phyloP scores from a whole-genome alignment of 1,284 basidiomycete genomes.

The Malassezia equina region DNA sequence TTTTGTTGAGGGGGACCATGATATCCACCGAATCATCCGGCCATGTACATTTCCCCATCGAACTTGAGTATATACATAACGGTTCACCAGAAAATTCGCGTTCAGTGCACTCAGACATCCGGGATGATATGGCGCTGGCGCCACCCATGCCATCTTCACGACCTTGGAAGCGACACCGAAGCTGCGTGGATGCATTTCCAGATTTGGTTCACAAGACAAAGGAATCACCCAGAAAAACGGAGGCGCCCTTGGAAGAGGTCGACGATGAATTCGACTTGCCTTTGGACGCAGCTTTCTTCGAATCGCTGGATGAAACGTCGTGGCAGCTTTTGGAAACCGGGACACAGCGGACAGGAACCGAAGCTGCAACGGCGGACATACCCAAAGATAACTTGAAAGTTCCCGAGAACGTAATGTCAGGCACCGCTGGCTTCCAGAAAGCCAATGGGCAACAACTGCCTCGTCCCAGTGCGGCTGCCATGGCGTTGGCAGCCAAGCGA shows the following conservation, averaged over 20 bases:
- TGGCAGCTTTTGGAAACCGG: slow-evolving; percentile 10
- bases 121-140: neutral
- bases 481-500: slow-evolving; percentile 16
- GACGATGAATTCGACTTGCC: neutral
- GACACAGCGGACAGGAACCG: neutral
- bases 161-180: neutral
- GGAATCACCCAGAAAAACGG: neutral
- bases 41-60: neutral
- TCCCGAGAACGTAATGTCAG: neutral
- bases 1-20: neutral
- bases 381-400: neutral
- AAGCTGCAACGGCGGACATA: neutral
- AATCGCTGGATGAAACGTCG: slow-evolving; percentile 13
- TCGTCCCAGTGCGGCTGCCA: slow-evolving; percentile 9
- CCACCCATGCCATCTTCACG: neutral
- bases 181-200: neutral
- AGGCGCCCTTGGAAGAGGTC: neutral
- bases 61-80: neutral
- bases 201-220: neutral
- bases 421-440: neutral
- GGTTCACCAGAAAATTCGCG: neutral
- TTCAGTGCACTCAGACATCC: neutral
- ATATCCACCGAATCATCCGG: neutral
- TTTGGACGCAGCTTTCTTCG: slow-evolving; percentile 12
- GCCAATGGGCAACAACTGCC: slow-evolving; percentile 14